Evolutionary conservation across 179 eudicot species (phyloP), one percentile per base, ranked within the genome.

Genomic region (Vitellaria paradoxa): DNA sequence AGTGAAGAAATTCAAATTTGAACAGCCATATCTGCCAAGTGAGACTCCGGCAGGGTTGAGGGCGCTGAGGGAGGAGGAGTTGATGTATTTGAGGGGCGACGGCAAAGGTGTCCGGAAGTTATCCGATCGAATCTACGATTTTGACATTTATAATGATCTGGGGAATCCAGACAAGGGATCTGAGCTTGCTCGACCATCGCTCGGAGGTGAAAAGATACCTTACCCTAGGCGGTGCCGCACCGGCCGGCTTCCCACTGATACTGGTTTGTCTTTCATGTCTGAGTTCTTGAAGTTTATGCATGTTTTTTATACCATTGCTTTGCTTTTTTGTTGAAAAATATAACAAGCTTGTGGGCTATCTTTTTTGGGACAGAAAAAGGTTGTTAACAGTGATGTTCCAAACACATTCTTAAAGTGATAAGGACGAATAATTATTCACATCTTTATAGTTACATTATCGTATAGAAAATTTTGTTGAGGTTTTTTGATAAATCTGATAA

Each of bases 211-310:
- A 52, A 77, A 81, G 49, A 85, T 84, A 30, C 98, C 98, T 0
- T 93, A 91, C 68, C 97, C 98, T 18, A 81, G 98, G 59, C 88
- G 98, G 0, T 94, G 98, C 77, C 94, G 97, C 55, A 92, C 98
- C 60, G 98, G 98, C 13, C 91, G 98, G 50, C 82, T 85, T 52
- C 86, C 88, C 9, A 69, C 82, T 30, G 87, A 86, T 75, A 87
- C 93, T 17, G 96, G 96, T 91, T 67, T 82, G 84, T 70, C 46
- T 42, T 42, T 42, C 45, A 42, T 42, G 45, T 42, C 45, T 42
- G 5, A 4, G 45, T 42, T 42, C 45, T 42, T 42, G 5, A 3
- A 42, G 5, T 42, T 42, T 42, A 42, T 42, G 45, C 45, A 42
- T 42, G 1, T 42, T 42, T 42, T 42, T 42, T 42, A 30, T 30